Evolutionary conservation across 352 stramenopile genomes (phyloP).

Genomic region (Globisporangium recalcitrans): DNA sequence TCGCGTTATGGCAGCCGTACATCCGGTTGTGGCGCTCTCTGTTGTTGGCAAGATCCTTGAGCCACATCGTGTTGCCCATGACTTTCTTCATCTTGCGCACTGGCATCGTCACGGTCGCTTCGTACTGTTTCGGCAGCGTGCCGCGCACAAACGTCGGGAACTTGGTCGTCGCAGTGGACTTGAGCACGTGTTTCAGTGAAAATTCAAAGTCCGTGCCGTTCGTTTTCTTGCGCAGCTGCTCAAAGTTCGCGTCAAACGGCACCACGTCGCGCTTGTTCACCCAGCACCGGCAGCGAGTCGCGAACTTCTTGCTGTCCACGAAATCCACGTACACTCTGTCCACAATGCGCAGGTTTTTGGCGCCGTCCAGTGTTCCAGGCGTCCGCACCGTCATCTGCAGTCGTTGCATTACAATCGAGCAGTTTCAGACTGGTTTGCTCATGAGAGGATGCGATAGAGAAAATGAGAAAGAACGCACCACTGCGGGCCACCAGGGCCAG

Average conservation of each 20-base stretch:
- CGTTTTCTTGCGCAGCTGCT: conserved; percentile 26
- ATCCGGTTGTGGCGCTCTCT: conserved; percentile 30
- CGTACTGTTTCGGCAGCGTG: conserved; percentile 38
- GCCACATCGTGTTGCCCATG: conserved; percentile 42
- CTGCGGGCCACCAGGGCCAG: conserved; percentile 65
- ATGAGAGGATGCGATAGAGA: neutral
- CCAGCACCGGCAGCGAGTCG: conserved; percentile 47
- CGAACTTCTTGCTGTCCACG: conserved; percentile 41
- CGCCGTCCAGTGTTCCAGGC: conserved; percentile 37
- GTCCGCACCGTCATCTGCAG: conserved; percentile 58
- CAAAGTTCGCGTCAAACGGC: conserved; percentile 35
- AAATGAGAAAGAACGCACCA: conserved; percentile 30
- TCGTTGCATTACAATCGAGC: neutral
- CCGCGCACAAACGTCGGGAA: conserved; percentile 47
- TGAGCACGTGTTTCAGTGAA: conserved; percentile 28
- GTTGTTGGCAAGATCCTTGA: conserved; percentile 39
- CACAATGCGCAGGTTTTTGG: conserved; percentile 32
- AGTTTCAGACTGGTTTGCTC: neutral
- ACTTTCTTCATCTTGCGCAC: conserved; percentile 36
- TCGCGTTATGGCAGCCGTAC: conserved; percentile 19
- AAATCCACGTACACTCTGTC: conserved; percentile 53
- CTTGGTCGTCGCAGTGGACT: conserved; percentile 38
- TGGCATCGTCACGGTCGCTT: conserved; percentile 18
- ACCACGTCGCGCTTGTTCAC: conserved; percentile 32
- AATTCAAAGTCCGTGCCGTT: conserved; percentile 39